Base-by-base conservation (phyloP, 2,329 filamentous ascomycete genomes). In the Botrytis fabae region DNA sequence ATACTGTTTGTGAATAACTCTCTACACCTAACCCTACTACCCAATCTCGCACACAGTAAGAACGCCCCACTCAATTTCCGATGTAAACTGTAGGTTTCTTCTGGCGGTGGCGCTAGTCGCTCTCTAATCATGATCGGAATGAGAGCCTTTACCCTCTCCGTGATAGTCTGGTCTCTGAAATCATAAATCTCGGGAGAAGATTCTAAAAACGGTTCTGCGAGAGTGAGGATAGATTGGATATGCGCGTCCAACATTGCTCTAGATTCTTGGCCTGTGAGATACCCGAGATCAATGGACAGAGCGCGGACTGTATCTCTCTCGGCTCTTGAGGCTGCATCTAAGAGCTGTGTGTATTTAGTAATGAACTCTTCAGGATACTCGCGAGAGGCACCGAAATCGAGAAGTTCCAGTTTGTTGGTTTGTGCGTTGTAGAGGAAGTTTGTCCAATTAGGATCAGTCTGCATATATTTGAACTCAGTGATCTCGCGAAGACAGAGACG, bases 391-490 rank as follows among this genome's bases (percentile, higher is more conserved):
- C 96, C 96, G 82, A 99, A 99, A 83, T 99, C 97, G 70, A 99
- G 90, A 1, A 99, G 88, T 82, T 97, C 95, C 22, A 99, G 90
- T 80, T 90, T 92, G 78, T 90, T 85, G 6, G 87, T 89, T 32
- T 85, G 78, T 1, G 90, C 85, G 78, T 98, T 96, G 86, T 94
- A 99, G 32, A 98, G 86, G 82, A 99, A 99, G 83, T 99, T 99
- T 48, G 95, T 98, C 96, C 96, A 99, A 85, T 99, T 99, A 59
- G 96, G 96, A 81, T 99, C 96, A 8, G 96, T 99, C 84, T 99
- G 96, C 96, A 99, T 99, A 85, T 97, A 98, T 74, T 87, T 91
- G 88, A 98, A 98, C 82, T 97, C 94, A 76, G 91, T 91, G 78
- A 98, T 95, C 83, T 98, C 96, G 73, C 95, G 91, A 57, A 98